phyloP scores from a whole-genome alignment of 2,329 filamentous ascomycete genomes.

The Zasmidium citrigriseum region DNA sequence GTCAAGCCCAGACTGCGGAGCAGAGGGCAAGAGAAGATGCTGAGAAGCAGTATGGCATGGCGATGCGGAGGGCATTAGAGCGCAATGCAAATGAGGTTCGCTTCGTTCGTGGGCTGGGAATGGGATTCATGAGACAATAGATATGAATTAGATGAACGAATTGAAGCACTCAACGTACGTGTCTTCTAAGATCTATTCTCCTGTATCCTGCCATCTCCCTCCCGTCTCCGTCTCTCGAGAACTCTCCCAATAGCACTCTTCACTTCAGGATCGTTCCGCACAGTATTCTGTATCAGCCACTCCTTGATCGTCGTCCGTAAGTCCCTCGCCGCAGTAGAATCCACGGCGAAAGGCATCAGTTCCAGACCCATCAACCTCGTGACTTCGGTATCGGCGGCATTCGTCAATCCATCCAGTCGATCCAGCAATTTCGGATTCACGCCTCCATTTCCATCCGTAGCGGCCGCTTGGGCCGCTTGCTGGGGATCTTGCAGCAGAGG shows the following conservation, averaged over 20 bases:
- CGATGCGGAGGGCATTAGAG: conserved; percentile 74
- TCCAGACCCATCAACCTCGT: conserved; percentile 73
- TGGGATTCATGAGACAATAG: conserved; percentile 32
- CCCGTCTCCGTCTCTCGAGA: conserved; percentile 50
- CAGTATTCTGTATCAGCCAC: conserved; percentile 84
- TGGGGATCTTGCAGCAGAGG: conserved; percentile 58
- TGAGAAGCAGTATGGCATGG: conserved; percentile 64
- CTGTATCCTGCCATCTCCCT: conserved; percentile 2
- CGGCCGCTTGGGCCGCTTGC: conserved; percentile 7
- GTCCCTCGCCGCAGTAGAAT: conserved; percentile 64
- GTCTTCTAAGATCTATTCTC: not conserved
- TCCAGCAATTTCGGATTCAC: conserved; percentile 64
- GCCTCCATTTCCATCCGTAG: conserved; percentile 22
- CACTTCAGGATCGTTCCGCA: conserved; percentile 78
- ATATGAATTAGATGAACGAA: not conserved
- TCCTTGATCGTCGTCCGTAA: conserved; percentile 75
- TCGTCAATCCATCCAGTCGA: conserved; percentile 63
- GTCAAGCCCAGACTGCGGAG: conserved; percentile 46
- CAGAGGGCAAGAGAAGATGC: conserved; percentile 55
- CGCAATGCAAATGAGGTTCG: conserved; percentile 76
- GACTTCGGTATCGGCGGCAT: conserved; percentile 68
- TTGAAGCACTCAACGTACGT: not conserved
- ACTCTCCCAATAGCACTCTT: conserved; percentile 73
- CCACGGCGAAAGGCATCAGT: conserved; percentile 77
- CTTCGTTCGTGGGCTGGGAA: conserved; percentile 69